Evolutionary conservation across 306 rosid species (phyloP).

Genomic region (Cicer chorassanicum): DNA sequence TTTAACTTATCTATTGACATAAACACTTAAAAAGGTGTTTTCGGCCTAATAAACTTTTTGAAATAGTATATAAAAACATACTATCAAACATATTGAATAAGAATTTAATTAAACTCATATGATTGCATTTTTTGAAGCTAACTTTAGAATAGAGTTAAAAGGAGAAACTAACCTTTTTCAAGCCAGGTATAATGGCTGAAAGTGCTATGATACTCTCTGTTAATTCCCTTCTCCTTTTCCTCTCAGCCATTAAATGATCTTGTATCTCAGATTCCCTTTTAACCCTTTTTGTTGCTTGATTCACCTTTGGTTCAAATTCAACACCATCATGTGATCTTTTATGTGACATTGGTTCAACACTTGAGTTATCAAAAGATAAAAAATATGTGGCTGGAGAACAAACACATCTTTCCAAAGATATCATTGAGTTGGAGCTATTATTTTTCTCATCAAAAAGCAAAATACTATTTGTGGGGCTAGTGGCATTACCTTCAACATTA

Average conservation of each 20-base stretch:
- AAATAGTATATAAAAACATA: too few species aligned
- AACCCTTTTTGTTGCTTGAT: constrained; percentile 14
- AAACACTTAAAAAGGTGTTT: too few species aligned
- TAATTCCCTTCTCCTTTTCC: constrained; percentile 45
- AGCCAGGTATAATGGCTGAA: constrained; percentile 49
- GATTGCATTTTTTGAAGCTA: background rate
- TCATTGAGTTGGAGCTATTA: constrained; percentile 31
- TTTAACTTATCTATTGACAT: too few species aligned
- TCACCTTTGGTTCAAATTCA: background rate
- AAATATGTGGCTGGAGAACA: constrained; percentile 23
- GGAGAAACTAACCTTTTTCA: constrained; percentile 44
- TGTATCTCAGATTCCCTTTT: constrained; percentile 20
- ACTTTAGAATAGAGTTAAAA: background rate
- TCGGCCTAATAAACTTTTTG: too few species aligned
- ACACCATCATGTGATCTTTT: background rate
- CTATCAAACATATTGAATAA: background rate
- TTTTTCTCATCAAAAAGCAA: constrained; percentile 41
- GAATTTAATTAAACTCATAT: background rate
- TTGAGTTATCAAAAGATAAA: constrained; percentile 38
- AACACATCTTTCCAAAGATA: constrained; percentile 23
- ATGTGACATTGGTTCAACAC: constrained; percentile 17
- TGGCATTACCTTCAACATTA: constrained; percentile 27
- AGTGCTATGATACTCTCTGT: constrained; percentile 41
- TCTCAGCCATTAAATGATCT: constrained; percentile 46
- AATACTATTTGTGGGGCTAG: constrained; percentile 35